These are phyloP conservation scores for Epichloe gansuensis DNA, from an alignment of 2,329 filamentous ascomycete genomes.

Conservation along the genomic window DNA sequence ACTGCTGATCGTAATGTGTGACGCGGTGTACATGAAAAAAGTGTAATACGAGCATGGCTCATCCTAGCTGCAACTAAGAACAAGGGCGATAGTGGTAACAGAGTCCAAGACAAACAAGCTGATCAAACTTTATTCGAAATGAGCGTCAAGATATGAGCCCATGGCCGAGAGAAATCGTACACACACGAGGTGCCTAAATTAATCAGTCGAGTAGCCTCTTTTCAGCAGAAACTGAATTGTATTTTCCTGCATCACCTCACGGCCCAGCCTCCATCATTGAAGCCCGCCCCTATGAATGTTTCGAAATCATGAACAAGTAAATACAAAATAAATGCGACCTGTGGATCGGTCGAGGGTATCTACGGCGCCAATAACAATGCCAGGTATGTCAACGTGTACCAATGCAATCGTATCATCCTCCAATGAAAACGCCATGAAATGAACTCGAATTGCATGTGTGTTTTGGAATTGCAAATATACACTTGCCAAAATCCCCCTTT, in stretches of 20 bases:
- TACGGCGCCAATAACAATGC: conserved; percentile 2
- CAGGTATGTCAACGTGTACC: not conserved
- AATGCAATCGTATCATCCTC: not conserved
- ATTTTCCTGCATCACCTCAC: not conserved
- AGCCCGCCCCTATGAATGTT: not conserved
- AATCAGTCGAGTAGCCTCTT: no score
- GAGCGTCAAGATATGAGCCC: no score
- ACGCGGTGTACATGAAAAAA: no score
- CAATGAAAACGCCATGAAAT: not conserved
- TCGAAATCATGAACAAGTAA: not conserved
- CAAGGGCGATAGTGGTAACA: no score
- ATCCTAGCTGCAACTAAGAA: no score
- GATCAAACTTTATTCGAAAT: no score
- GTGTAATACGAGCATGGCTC: no score
- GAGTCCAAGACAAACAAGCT: no score
- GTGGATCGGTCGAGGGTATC: conserved; percentile 4
- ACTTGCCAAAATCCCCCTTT: no score
- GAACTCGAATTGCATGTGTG: not conserved
- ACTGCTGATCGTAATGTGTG: no score
- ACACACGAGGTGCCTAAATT: no score
- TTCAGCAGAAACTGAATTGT: not conserved
- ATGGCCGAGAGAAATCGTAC: no score
- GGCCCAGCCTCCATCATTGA: not conserved
- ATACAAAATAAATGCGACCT: conserved; percentile 3
- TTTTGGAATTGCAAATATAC: not conserved